Conservation (phyloP, 768 basidiomycete genomes). For the Rubroboletus satanas region DNA sequence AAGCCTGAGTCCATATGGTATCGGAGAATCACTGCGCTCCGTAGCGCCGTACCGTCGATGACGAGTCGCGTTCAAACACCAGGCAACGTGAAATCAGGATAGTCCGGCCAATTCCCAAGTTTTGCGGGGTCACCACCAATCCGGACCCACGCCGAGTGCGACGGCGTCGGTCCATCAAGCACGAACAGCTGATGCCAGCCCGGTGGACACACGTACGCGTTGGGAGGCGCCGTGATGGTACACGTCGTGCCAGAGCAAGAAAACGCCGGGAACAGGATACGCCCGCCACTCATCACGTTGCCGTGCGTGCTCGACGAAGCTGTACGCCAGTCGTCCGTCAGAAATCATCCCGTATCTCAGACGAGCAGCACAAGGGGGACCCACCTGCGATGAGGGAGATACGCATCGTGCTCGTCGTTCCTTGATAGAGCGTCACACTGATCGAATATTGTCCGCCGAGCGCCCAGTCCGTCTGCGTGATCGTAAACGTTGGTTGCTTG, state of each 20-base stretch:
- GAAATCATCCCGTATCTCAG: background rate
- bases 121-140: slow-evolving; percentile 75
- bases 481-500: slow-evolving; percentile 57
- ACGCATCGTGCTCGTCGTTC: slow-evolving; percentile 45
- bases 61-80: background rate
- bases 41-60: no score
- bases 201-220: slow-evolving; percentile 62
- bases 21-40: no score
- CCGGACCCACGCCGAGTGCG: slow-evolving; percentile 70
- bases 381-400: slow-evolving; percentile 66
- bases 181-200: slow-evolving; percentile 77
- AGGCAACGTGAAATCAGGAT: slow-evolving; percentile 60
- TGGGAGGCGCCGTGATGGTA: slow-evolving; percentile 74
- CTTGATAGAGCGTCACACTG: slow-evolving; percentile 38
- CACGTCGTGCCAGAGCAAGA: slow-evolving; percentile 66
- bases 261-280: slow-evolving; percentile 72
- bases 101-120: slow-evolving; percentile 71
- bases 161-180: slow-evolving; percentile 76
- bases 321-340: slow-evolving; percentile 13
- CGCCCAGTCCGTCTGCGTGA: slow-evolving; percentile 59
- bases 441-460: slow-evolving; percentile 55
- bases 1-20: no score
- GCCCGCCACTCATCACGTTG: slow-evolving; percentile 64
- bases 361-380: slow-evolving; percentile 5
- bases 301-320: slow-evolving; percentile 77